Conservation (phyloP, 495 filamentous ascomycete genomes). For the Hypoxylon intermedium region DNA sequence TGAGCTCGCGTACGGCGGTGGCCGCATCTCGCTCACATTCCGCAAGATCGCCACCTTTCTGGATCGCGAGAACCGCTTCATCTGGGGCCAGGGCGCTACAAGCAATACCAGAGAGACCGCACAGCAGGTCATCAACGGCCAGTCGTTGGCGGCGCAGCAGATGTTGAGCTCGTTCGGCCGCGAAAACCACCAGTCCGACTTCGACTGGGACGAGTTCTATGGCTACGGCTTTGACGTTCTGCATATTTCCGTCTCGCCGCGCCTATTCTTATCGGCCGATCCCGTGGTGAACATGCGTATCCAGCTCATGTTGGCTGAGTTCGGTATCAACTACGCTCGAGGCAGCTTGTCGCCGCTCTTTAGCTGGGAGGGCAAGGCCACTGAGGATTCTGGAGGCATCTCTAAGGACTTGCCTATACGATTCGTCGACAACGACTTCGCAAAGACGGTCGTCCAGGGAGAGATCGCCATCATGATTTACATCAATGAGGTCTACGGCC, state of each 20-base stretch:
- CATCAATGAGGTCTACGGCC: conserved; percentile 58
- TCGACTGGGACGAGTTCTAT: conserved; percentile 82
- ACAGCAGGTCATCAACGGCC: conserved; percentile 69
- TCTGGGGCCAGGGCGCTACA: conserved; percentile 93
- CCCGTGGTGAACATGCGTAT: conserved; percentile 64
- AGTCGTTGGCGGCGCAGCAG: conserved; percentile 56
- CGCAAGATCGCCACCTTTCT: conserved; percentile 87
- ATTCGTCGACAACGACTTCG: conserved; percentile 63
- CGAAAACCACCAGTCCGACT: conserved; percentile 76
- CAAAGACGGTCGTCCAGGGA: conserved; percentile 54
- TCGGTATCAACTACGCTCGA: conserved; percentile 61
- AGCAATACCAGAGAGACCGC: conserved; percentile 67
- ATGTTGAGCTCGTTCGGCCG: conserved; percentile 82
- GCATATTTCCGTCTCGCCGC: conserved; percentile 65
- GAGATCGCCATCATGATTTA: conserved; percentile 62
- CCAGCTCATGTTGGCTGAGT: conserved; percentile 63
- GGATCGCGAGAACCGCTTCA: conserved; percentile 62
- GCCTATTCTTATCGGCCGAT: conserved; percentile 62
- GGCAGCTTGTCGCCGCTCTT: conserved; percentile 50
- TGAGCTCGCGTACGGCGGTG: conserved; percentile 75
- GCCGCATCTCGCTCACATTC: conserved; percentile 92
- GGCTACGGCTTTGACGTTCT: conserved; percentile 88
- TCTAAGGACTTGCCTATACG: conserved; percentile 47
- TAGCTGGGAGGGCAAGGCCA: conserved; percentile 41
- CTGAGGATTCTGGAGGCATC: conserved; percentile 20